A percentile compares a stretch with the other conserved stretches of the same genome.
phyloP scores from a whole-genome alignment of 192 early-diverging fungal species.

The Piromyces sp. region DNA sequence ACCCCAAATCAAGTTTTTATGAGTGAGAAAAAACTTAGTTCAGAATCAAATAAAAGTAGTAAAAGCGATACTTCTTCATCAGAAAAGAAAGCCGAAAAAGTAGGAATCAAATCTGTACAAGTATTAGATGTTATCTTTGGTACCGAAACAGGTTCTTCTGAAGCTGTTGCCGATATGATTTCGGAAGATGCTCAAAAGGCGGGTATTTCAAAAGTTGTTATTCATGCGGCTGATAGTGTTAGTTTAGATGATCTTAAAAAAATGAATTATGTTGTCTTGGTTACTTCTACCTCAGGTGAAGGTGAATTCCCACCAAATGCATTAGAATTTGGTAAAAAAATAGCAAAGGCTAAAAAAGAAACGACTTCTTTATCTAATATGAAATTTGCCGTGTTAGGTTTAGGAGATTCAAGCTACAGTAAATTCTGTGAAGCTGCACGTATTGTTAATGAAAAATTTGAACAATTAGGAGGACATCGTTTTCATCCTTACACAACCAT shows the following conservation, averaged over 20 bases:
- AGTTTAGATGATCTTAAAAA: constrained; percentile 53
- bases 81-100: too few relatives aligned
- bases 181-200: neutral
- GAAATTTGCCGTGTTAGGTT: constrained; percentile 64
- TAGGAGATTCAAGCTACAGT: constrained; percentile 45
- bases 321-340: constrained; percentile 72
- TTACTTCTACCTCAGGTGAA: constrained; percentile 80
- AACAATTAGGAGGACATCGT: neutral
- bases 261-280: constrained; percentile 61
- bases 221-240: neutral
- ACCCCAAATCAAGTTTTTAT: too few relatives aligned
- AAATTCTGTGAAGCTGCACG: neutral
- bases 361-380: constrained; percentile 40
- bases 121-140: neutral
- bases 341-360: constrained; percentile 39
- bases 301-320: constrained; percentile 88
- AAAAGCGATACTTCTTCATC: too few relatives aligned
- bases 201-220: neutral
- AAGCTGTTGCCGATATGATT: neutral
- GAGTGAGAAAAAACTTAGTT: too few relatives aligned
- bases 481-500: neutral
- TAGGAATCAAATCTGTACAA: too few relatives aligned
- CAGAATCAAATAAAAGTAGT: too few relatives aligned
- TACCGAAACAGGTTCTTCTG: neutral
- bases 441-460: neutral